Evolutionary conservation across 805 yeast genomes (phyloP).

Genomic region (Sugiyamaella floridensis): DNA sequence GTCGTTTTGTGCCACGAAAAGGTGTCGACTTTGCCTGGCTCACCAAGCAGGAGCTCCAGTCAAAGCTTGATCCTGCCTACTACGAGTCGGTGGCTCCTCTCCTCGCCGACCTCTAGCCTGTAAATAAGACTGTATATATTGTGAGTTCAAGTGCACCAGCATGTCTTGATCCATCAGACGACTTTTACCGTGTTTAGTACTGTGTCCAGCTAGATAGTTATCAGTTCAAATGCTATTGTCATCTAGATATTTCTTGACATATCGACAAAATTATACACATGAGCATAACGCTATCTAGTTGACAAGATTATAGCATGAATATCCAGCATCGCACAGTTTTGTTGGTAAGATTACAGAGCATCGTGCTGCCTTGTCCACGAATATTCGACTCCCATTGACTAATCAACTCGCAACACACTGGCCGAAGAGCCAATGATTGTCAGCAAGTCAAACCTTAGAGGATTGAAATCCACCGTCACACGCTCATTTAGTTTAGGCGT

Average conservation of each 20-base stretch:
- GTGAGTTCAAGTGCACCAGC: conserved; percentile 1
- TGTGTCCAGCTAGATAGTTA: no score
- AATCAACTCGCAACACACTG: background rate
- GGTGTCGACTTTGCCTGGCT: conserved; percentile 68
- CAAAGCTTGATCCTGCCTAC: conserved; percentile 47
- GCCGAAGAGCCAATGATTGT: background rate
- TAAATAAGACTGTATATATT: conserved; percentile 9
- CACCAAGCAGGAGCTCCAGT: conserved; percentile 66
- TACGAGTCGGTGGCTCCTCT: conserved; percentile 41
- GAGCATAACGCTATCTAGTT: no score
- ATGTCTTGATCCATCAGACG: no score
- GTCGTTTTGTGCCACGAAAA: conserved; percentile 49
- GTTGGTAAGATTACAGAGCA: no score
- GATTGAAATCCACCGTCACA: conserved; percentile 31
- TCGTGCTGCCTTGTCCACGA: no score
- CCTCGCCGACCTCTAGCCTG: conserved; percentile 14
- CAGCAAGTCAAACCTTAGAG: conserved; percentile 13
- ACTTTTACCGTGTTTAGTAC: no score
- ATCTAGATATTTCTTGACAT: no score
- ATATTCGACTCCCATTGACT: no score
- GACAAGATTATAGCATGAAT: no score
- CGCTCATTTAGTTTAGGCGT: conserved; percentile 20
- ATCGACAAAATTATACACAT: no score
- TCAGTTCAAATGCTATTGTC: no score
- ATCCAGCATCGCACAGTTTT: no score